Base-by-base conservation (phyloP, 2,329 filamentous ascomycete species). In the Penicillium nordicum region DNA sequence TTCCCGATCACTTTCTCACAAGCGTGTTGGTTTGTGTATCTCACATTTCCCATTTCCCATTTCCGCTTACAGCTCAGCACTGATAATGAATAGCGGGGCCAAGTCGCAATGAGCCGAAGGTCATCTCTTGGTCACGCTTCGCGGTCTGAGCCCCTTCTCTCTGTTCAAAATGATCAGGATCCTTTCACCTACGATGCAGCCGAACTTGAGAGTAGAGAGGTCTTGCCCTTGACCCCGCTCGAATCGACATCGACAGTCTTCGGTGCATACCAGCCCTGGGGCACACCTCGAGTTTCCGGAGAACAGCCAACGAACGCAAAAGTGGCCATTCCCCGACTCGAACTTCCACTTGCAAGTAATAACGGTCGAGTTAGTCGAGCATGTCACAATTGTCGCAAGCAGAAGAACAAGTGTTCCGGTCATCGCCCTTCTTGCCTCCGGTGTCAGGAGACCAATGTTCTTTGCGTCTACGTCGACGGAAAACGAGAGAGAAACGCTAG, bases 371-470 rank as follows among this genome's bases (percentile, higher is more conserved):
- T 73, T 32, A 70, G 69, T 51, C 69, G 67, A 43, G 76, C 76
- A 8, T 79, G 76, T 50, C 75, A 79, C 59, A 74, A 74, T 49
- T 79, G 76, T 59, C 74, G 76, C 18, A 72, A 76, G 41, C 71
- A 76, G 47, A 78, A 79, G 62, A 76, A 75, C 47, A 79, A 78
- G 64, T 79, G 76, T 64, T 75, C 71, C 57, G 76, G 76, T 4
- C 72, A 78, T 62, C 72, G 70, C 36, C 76, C 76, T 23, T 65
- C 68, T 23, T 79, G 76, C 55, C 67, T 73, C 43, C 70, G 76
- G 46, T 79, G 76, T 57, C 69, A 74, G 63, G 76, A 77, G 57
- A 64, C 71, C 30, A 72, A 72, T 14, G 68, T 74, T 32, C 57
- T 57, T 8, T 79, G 76, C 63, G 72, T 70, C 23, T 79, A 79